These are phyloP conservation scores for Leucocoprinus leucothites DNA, from an alignment of 768 basidiomycete genomes.

Conservation along the genomic window DNA sequence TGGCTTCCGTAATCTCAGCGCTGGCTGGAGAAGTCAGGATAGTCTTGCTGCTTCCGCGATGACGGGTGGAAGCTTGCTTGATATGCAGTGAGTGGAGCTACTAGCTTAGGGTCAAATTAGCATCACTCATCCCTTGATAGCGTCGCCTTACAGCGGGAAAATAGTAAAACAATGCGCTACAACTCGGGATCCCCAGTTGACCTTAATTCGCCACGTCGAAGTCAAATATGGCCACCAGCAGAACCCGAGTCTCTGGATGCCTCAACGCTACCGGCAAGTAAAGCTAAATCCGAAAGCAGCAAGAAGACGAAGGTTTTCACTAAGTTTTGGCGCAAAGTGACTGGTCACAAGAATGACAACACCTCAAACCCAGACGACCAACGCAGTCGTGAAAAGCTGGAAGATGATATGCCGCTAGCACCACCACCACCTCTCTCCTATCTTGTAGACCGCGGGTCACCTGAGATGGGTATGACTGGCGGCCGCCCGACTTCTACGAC, in stretches of 20 bases:
- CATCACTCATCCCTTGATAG: conserved; percentile 34
- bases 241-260: conserved; percentile 27
- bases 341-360: conserved; percentile 42
- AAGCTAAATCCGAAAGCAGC: conserved; percentile 45
- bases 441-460: conserved; percentile 66
- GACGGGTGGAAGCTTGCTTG: conserved; percentile 81
- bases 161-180: conserved; percentile 28
- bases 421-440: conserved; percentile 93
- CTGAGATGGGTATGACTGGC: conserved; percentile 32
- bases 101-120: conserved; percentile 3
- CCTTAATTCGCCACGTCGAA: conserved; percentile 40
- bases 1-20: conserved; percentile 66
- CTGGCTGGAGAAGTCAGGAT: conserved; percentile 76
- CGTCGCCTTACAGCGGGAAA: conserved; percentile 75
- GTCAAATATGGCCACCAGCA: conserved; percentile 49
- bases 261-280: conserved; percentile 17
- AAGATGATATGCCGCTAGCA: conserved; percentile 75
- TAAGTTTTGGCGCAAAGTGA: conserved; percentile 81
- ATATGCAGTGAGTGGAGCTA: conserved; percentile 76
- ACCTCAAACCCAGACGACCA: conserved; percentile 27
- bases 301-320: conserved; percentile 79
- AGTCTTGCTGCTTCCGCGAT: conserved; percentile 79
- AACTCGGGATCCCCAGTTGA: conserved; percentile 30
- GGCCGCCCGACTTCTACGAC: conserved; percentile 67
- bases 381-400: conserved; percentile 37